Evolutionary conservation across 2,329 filamentous ascomycete species (phyloP), one percentile per base, ranked within the genome.

Genomic region (Cytospora mali): DNA sequence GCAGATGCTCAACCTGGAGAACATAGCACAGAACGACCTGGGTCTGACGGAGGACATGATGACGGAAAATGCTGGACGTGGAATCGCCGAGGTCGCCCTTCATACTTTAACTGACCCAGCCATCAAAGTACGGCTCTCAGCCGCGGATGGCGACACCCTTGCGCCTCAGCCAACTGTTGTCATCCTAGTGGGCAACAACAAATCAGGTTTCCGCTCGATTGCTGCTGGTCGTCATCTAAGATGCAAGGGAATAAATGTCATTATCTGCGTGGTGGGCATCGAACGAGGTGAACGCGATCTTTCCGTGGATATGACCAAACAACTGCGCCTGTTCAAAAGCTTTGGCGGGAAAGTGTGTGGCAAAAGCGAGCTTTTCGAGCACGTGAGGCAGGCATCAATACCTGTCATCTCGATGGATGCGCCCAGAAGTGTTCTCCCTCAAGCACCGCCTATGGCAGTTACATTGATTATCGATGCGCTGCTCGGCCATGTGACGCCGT

Each of bases 131-230:
- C 84, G 78, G 13, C 75, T 82, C 23, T 79, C 78, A 53, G 81
- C 73, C 55, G 79, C 73, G 70, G 52, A 74, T 65, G 28, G 50
- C 25, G 49, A 48, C 27, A 59, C 64, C 57, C 60, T n/a, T 35
- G 66, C 68, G 6, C 63, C 68, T 2, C 68, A 76, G 29, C 67
- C 72, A 61, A 80, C 81, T 0, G 78, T 87, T 33, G 87, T 96
- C 25, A 86, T 98, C 7, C 81, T 98, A n/a, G 93, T 92, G 0
- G 94, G 95, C n/a, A 98, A 97, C 74, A 94, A 97, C 75, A 92
- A 92, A 68, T 93, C 89, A 0, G 93, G 94, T 46, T 88, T 91
- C 42, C 85, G 94, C 63, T 92, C 93, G 3, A 83, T 98, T 58
- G 91, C 92, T 16, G 93, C 93, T 4, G 93, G 89, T 29, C 87